These are phyloP conservation scores for Mrakia frigida DNA, from an alignment of 768 basidiomycete species.

Conservation along the genomic window DNA sequence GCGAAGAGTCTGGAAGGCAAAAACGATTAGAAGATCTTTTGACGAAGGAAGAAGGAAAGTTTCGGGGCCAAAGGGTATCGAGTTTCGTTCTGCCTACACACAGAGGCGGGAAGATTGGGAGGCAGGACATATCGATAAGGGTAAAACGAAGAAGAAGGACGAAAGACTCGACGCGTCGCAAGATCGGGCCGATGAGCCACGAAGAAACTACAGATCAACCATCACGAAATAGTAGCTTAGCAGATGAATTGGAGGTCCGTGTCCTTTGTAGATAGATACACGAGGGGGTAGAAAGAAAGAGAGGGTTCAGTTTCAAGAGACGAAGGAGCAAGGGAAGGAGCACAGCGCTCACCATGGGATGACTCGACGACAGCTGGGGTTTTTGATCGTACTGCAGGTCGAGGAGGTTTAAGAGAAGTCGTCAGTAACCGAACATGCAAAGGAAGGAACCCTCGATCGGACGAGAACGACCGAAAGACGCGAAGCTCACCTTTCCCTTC, in stretches of 20 bases:
- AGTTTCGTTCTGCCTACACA: no score
- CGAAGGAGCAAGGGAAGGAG: background rate
- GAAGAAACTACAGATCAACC: no score
- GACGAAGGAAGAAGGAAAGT: no score
- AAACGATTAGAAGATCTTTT: no score
- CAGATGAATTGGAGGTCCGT: slow-evolving; percentile 1
- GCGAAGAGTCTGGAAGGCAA: no score
- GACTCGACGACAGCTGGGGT: slow-evolving; percentile 46
- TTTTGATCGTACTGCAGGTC: slow-evolving; percentile 47
- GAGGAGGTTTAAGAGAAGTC: slow-evolving; percentile 38
- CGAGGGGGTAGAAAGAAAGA: background rate
- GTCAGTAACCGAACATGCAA: slow-evolving; percentile 16
- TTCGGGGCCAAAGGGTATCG: no score
- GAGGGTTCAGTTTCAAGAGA: background rate
- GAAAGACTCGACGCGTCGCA: no score
- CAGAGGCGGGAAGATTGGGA: no score
- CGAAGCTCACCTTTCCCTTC: slow-evolving; percentile 1
- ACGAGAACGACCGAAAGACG: background rate
- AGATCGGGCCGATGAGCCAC: no score
- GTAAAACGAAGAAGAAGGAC: no score
- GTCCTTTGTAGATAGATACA: background rate
- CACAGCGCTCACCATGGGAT: slow-evolving; percentile 36
- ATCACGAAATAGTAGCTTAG: background rate
- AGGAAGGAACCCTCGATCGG: background rate
- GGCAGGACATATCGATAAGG: no score